These are phyloP conservation scores for Macrotyloma uniflorum DNA, from an alignment of 306 rosid species.

Conservation along the genomic window DNA sequence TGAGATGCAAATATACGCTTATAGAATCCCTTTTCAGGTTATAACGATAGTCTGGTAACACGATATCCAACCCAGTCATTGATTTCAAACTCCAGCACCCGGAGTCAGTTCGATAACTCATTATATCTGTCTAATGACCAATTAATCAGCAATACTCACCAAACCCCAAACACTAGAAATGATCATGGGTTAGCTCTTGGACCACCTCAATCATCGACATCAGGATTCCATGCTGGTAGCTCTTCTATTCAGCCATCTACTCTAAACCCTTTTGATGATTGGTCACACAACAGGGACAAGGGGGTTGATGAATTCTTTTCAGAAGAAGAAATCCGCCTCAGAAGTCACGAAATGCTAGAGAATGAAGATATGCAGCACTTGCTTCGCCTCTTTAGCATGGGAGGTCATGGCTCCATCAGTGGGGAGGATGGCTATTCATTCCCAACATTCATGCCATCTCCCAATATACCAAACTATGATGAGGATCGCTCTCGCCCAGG, in stretches of 20 bases:
- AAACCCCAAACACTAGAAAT: slow-evolving; percentile 50
- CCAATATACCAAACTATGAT: slow-evolving; percentile 67
- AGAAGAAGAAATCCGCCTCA: slow-evolving; percentile 93
- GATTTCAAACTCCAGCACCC: slow-evolving; percentile 61
- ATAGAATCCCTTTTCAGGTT: slow-evolving; percentile 55
- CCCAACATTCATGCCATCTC: slow-evolving; percentile 65
- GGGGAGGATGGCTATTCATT: slow-evolving; percentile 66
- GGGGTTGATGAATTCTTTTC: slow-evolving; percentile 86
- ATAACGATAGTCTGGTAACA: slow-evolving; percentile 52
- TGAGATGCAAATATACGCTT: not conserved
- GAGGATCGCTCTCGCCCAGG: slow-evolving; percentile 90
- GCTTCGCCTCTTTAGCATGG: slow-evolving; percentile 90
- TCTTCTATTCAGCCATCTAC: slow-evolving; percentile 61
- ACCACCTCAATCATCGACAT: slow-evolving; percentile 78
- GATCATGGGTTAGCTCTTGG: slow-evolving; percentile 79
- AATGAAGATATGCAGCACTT: slow-evolving; percentile 98
- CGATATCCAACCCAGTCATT: slow-evolving; percentile 63
- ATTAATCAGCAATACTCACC: slow-evolving; percentile 60
- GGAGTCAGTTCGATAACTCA: slow-evolving; percentile 57
- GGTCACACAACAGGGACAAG: slow-evolving; percentile 80
- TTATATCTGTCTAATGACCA: slow-evolving; percentile 62
- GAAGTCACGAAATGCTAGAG: slow-evolving; percentile 95
- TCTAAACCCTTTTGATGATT: slow-evolving; percentile 78
- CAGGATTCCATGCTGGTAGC: slow-evolving; percentile 62
- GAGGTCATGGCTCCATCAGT: slow-evolving; percentile 65